These are phyloP conservation scores for Prunus campanulata DNA, from an alignment of 306 rosid species.

Conservation along the genomic window DNA sequence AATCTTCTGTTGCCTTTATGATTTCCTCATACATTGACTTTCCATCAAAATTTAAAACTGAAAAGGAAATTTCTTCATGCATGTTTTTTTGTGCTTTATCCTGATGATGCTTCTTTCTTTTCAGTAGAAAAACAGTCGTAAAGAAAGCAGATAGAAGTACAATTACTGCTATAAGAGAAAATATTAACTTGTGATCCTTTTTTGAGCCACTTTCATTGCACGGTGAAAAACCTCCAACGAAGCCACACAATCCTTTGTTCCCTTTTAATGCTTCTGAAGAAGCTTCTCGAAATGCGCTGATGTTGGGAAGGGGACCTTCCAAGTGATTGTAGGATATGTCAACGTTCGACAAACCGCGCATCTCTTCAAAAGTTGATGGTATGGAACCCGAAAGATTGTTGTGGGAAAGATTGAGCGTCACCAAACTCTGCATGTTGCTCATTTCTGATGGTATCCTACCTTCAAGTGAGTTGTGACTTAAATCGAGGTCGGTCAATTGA, in stretches of 20 bases:
- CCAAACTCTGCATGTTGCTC: background rate
- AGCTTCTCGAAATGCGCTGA: too few species aligned
- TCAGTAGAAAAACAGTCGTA: background rate
- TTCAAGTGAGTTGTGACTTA: background rate
- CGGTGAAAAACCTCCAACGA: too few species aligned
- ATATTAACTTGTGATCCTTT: background rate
- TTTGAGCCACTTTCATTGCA: too few species aligned
- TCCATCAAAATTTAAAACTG: background rate
- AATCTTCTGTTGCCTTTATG: background rate
- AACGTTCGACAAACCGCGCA: background rate
- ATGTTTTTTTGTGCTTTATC: background rate
- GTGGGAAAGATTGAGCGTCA: too few species aligned
- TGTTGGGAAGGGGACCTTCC: too few species aligned
- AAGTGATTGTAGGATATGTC: too few species aligned
- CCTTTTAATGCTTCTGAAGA: too few species aligned
- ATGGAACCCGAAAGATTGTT: background rate
- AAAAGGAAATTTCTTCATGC: background rate
- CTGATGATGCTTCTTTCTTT: background rate
- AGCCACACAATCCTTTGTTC: too few species aligned
- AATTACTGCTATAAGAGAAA: background rate
- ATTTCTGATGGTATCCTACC: background rate
- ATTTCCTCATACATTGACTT: background rate
- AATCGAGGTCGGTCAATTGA: background rate
- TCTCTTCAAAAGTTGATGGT: background rate
- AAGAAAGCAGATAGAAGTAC: background rate